Percentiles rank a stretch among this genome's conserved stretches.
phyloP scores from a whole-genome alignment of 2,329 filamentous ascomycete species.

The Aspergillus ibericus region DNA sequence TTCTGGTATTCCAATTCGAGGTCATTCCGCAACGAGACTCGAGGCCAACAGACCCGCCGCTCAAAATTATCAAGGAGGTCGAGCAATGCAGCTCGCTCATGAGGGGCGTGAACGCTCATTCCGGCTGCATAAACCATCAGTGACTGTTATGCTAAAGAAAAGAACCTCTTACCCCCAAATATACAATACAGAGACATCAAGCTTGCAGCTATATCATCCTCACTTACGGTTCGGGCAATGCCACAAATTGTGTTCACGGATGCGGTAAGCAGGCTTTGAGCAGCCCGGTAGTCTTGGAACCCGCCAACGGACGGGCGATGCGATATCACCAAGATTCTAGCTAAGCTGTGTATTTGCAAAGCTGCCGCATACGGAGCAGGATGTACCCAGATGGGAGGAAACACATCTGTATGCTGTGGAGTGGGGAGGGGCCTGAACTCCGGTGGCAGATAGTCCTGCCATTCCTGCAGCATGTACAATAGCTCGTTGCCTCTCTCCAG shows the following conservation, averaged over 20 bases:
- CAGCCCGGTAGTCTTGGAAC: conserved; percentile 46
- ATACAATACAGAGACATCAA: conserved; percentile 27
- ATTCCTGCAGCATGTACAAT: conserved; percentile 52
- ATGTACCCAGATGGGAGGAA: conserved; percentile 55
- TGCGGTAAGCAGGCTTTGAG: conserved; percentile 21
- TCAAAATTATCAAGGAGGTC: conserved; percentile 25
- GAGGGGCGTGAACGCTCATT: conserved; percentile 24
- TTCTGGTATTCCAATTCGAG: conserved; percentile 28
- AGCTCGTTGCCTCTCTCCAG: conserved; percentile 50
- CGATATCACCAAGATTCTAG: conserved; percentile 54
- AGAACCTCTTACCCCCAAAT: conserved; percentile 24
- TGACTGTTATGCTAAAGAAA: background rate
- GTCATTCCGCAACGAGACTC: conserved; percentile 22
- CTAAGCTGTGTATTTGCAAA: conserved; percentile 55
- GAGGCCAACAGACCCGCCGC: conserved; percentile 24
- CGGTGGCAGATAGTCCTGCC: conserved; percentile 45
- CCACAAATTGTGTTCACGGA: conserved; percentile 30
- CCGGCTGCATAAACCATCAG: conserved; percentile 18
- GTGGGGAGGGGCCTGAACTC: conserved; percentile 46
- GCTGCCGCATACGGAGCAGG: conserved; percentile 51
- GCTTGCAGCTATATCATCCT: conserved; percentile 21
- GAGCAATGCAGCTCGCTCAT: conserved; percentile 24
- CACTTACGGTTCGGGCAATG: conserved; percentile 23
- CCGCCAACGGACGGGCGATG: conserved; percentile 54
- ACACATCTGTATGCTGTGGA: conserved; percentile 30